Evolutionary conservation across 257 asterid genomes (phyloP).

Genomic region (Hygrophila difformis): DNA sequence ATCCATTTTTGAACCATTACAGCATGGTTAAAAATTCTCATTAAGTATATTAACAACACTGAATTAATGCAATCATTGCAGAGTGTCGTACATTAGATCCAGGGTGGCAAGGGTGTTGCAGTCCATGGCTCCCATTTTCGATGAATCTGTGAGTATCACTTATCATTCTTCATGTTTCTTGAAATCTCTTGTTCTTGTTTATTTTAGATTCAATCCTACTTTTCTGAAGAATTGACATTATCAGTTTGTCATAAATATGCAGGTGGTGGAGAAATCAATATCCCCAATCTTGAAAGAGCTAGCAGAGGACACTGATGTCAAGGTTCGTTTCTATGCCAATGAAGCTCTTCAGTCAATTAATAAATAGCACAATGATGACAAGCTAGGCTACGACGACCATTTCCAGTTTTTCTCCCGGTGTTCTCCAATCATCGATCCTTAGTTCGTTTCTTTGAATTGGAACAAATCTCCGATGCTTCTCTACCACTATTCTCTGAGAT

Average conservation of each 20-base stretch:
- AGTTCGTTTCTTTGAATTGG: too few species aligned
- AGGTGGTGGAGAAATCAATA: slow-evolving; percentile 80
- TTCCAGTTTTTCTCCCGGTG: too few species aligned
- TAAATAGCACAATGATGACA: slow-evolving; percentile 55
- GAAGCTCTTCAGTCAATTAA: slow-evolving; percentile 79
- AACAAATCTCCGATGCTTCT: too few species aligned
- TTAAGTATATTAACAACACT: slow-evolving; percentile 5
- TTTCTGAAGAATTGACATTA: too few species aligned
- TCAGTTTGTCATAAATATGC: slow-evolving; percentile 4
- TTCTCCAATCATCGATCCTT: too few species aligned
- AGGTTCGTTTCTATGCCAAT: slow-evolving; percentile 76
- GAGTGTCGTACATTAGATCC: slow-evolving; percentile 88
- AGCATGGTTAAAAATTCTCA: background rate
- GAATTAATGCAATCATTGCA: slow-evolving; percentile 15
- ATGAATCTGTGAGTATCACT: slow-evolving; percentile 56
- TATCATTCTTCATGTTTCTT: background rate
- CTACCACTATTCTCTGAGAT: too few species aligned
- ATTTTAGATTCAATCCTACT: too few species aligned
- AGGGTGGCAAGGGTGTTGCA: slow-evolving; percentile 90
- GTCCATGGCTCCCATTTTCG: slow-evolving; percentile 74
- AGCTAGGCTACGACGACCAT: slow-evolving; percentile 29
- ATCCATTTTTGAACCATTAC: slow-evolving; percentile 6
- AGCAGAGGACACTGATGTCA: slow-evolving; percentile 87
- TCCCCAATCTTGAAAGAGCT: slow-evolving; percentile 77
- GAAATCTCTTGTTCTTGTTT: background rate